Percentiles rank a stretch among this genome's conserved stretches.
Evolutionary conservation across 2,329 filamentous ascomycete genomes (phyloP).

Genomic region (Exophiala oligosperma): DNA sequence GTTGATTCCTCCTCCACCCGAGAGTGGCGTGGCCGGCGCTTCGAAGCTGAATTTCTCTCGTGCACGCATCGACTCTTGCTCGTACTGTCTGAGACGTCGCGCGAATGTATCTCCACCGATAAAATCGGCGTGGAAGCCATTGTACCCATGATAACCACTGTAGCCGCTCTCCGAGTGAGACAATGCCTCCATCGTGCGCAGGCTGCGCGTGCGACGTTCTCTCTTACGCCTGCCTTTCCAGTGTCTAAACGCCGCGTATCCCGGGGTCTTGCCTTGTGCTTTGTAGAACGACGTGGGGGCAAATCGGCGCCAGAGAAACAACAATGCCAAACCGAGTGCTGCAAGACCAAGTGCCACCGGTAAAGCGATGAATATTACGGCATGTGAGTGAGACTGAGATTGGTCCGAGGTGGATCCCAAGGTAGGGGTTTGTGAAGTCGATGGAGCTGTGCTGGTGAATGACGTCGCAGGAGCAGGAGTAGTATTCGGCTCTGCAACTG

Average conservation of each 20-base stretch:
- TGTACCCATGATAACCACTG: neutral
- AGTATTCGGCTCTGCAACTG: too few species aligned
- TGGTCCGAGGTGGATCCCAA: neutral
- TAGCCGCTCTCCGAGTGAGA: constrained; percentile 7
- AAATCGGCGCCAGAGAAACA: constrained; percentile 15
- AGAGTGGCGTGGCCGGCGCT: neutral
- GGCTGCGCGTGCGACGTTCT: constrained; percentile 2
- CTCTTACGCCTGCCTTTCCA: constrained; percentile 11
- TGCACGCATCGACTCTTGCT: constrained; percentile 12
- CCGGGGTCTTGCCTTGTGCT: neutral
- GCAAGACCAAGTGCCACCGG: constrained; percentile 5
- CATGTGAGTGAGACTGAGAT: neutral
- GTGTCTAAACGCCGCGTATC: neutral
- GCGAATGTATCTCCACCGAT: constrained; percentile 5
- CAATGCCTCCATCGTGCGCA: constrained; percentile 4
- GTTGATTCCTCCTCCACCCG: neutral
- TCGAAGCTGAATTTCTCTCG: constrained; percentile 15
- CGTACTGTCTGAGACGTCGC: constrained; percentile 15
- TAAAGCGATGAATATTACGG: constrained; percentile 4
- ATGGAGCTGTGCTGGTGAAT: neutral
- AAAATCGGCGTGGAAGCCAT: neutral
- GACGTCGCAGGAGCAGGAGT: neutral
- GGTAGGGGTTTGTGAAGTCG: neutral
- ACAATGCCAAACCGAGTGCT: neutral
- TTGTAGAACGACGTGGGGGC: constrained; percentile 10